Base-by-base conservation (phyloP, 176 grass and related monocot species). In the Musa troglodytarum region DNA sequence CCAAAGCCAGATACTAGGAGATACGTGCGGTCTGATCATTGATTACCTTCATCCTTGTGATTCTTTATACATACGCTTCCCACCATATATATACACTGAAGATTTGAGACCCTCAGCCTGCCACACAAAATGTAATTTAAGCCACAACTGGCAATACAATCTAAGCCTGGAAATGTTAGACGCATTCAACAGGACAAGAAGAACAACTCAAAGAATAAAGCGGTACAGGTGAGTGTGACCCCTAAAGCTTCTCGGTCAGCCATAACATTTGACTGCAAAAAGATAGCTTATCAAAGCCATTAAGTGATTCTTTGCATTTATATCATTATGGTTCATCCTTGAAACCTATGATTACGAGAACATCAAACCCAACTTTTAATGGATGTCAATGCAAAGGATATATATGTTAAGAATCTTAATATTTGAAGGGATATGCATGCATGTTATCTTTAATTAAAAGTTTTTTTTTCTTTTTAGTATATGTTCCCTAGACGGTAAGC, bases 81-180 rank as follows among this genome's bases (percentile, higher is more conserved):
- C 34, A 43, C 34, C 34, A 34, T 34, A 34, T 34, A 4, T 34
- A 34, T 34, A 34, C 61, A 63, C 61, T 63, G 63, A 65, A 65
- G 63, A 21, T 65, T 65, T 65, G 26, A 65, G 63, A 65, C 24
- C 63, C 63, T 65, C 17, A 65, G 63, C 63, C 63, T 65, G 63
- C 63, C 24, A 65, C 11, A 65, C 11, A 13, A 14, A 10, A 65
- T 65, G 2, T 65, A 28, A 26, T 65, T 24, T 28, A 25, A 65
- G 11, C 63, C 63, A 4, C 11, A 65, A 65, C 21, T 65, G 28
- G 63, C 26, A 26, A 24, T 28, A 3, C 26, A 65, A 26, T 65
- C 26, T 12, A 10, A 26, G 10, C 11, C 0, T 13, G 22, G 12
- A 26, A 28, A 21, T 65, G 10, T 64, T 12, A 11, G n/a, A 12